Base-by-base conservation (phyloP, 192 early-diverging fungal genomes). In the Gigaspora rosea region DNA sequence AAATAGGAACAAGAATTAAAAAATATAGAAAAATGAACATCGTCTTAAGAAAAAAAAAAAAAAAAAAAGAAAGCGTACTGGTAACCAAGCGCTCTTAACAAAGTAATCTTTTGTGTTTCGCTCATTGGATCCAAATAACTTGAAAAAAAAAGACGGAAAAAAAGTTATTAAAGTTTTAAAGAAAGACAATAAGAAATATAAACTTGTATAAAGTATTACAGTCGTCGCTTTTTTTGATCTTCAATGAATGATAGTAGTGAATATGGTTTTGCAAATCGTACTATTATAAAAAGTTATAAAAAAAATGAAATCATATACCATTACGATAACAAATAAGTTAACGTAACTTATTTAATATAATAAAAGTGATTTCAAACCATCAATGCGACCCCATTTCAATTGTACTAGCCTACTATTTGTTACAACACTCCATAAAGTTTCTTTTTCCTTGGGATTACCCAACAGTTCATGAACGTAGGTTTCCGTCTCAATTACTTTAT, bases 401-500 rank as follows among this genome's bases (percentile, higher is more conserved):
- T 91, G 86, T 50, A 90, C 78, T 13, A 91, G 54, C 15, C 83
- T 68, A 15, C 84, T 84, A 41, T 85, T 88, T 15, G 82, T 92
- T 32, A 93, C 80, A 11, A 95, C 77, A 22, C 89, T 87, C 79
- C 85, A 86, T 76, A 95, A 71, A 72, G 88, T 90, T 81, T 95
- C 94, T 77, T 91, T 91, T 56, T 92, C 87, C 78, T 95, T 95
- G 64, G 92, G 92, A 65, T 85, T 91, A 20, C 94, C 94, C 20
- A 95, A 80, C 0, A 95, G 80, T 76, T 95, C 94, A 72, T 90
- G 89, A 27, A 90, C 90, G 77, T 94, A 95, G 4, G 89, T 88
- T 74, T 88, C 88, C 0, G 91, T 94, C 76, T 95, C 94, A 69
- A 95, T 94, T 18, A 90, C 89, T 80, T 93, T 95, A 74, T 94